Evolutionary conservation across 148 eudicot species (phyloP).

Genomic region (Rhododendron vialii): DNA sequence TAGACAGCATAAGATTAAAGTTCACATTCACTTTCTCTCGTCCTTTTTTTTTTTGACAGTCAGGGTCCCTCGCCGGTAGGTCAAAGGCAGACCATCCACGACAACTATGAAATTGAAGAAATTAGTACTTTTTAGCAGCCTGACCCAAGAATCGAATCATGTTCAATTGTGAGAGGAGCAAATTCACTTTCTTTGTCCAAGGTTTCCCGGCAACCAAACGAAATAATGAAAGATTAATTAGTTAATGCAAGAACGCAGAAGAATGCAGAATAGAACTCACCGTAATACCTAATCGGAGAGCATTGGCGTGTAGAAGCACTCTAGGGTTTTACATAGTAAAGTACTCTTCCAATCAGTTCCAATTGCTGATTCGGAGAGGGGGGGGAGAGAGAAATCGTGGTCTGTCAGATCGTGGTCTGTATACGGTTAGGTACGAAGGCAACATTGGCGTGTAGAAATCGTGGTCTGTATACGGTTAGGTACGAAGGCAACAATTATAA

Average conservation of each 20-base stretch:
- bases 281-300: not conserved
- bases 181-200: not conserved
- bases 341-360: not conserved
- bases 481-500: too few relatives aligned
- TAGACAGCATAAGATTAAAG: not conserved
- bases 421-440: too few relatives aligned
- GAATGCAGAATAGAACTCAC: not conserved
- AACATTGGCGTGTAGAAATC: too few relatives aligned
- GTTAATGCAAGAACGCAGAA: not conserved
- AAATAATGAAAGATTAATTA: not conserved
- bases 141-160: too few relatives aligned
- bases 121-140: not conserved
- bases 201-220: not conserved
- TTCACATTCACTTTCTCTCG: not conserved
- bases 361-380: not conserved
- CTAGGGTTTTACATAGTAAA: conserved; percentile 2
- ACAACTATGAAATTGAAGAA: too few relatives aligned
- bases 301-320: not conserved
- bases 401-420: too few relatives aligned
- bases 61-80: too few relatives aligned
- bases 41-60: too few relatives aligned
- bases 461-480: too few relatives aligned
- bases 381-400: conserved; percentile 34
- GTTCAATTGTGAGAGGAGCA: too few relatives aligned
- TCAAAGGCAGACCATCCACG: too few relatives aligned